phyloP scores from a whole-genome alignment of 78 protist genomes.

The Cavenderia fasciculata region DNA sequence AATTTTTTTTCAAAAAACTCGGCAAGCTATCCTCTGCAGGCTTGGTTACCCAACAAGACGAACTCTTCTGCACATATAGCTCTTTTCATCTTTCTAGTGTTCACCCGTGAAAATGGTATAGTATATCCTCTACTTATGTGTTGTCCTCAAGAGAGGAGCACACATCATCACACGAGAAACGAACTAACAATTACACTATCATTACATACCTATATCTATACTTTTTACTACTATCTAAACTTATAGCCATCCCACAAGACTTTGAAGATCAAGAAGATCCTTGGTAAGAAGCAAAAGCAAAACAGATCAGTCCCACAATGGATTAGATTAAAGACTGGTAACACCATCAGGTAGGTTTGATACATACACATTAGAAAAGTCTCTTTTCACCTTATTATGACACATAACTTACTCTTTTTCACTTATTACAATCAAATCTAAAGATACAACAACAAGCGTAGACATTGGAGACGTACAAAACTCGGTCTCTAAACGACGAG shows the following conservation, averaged over 20 bases:
- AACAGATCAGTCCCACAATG: slow-evolving; percentile 98
- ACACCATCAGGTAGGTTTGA: slow-evolving; percentile 94
- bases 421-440: not conserved
- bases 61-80: too few relatives aligned
- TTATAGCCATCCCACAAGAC: slow-evolving; percentile 37
- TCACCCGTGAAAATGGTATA: too few relatives aligned
- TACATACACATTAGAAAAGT: too few relatives aligned
- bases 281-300: slow-evolving; percentile 95
- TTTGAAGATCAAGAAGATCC: slow-evolving; percentile 39
- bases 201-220: not conserved
- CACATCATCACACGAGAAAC: not conserved
- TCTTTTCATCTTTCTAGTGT: too few relatives aligned
- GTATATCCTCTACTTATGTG: too few relatives aligned
- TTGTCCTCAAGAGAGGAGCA: too few relatives aligned
- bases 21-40: too few relatives aligned
- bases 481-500: slow-evolving; percentile 90
- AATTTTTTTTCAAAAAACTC: too few relatives aligned
- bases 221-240: not conserved
- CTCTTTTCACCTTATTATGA: not conserved
- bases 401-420: not conserved
- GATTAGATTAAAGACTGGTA: slow-evolving; percentile 97
- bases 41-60: too few relatives aligned
- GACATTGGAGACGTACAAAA: slow-evolving; percentile 99
- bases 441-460: slow-evolving; percentile 98
- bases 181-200: not conserved